Evolutionary conservation across 2,329 filamentous ascomycete genomes (phyloP), one percentile per base, ranked within the genome.

Genomic region (Aspergillus neotritici): DNA sequence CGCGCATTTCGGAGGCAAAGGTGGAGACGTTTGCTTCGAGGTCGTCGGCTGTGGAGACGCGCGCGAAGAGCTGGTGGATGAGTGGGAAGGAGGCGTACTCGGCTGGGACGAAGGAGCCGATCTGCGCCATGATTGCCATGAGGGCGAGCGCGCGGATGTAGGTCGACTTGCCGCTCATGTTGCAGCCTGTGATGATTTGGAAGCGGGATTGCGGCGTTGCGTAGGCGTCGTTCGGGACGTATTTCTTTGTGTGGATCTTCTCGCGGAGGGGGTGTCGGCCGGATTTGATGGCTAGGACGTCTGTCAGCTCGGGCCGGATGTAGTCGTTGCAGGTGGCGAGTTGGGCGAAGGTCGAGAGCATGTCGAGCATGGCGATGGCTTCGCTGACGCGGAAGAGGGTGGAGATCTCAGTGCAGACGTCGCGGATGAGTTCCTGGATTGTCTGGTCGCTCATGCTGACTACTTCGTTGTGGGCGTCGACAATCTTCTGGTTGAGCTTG

Each of bases 151-250:
- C 84, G 38, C 88, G 82, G 49, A 97, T 95, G 58, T 96, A 97
- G 0, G 90, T 98, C 51, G 86, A 94, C 64, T 97, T 98, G 1
- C 90, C 93, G 55, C 88, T 94, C 93, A 98, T 98, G 56, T 98
- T 98, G 63, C 87, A 94, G 3, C 93, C 91, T 0, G 91, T 97
- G 50, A 98, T 83, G 48, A 97, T 85, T 52, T 97, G 90, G 57
- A 96, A 94, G 1, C 90, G 81, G 30, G 82, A 82, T 47, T 91
- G 82, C 29, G 84, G 77, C 0, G 83, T 86, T 3, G 87, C 84
- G 56, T 90, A 97, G 21, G 90, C 86, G 57, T 97, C 90, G 51
- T 97, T 97, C 0, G 93, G 86, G 3, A 97, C 74, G 59, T 86
- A 94, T 15, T 78, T 80, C 35, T 76, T 77, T 1, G 72, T 68